Conservation (phyloP, 148 eudicot species). For the Rheum nobile region DNA sequence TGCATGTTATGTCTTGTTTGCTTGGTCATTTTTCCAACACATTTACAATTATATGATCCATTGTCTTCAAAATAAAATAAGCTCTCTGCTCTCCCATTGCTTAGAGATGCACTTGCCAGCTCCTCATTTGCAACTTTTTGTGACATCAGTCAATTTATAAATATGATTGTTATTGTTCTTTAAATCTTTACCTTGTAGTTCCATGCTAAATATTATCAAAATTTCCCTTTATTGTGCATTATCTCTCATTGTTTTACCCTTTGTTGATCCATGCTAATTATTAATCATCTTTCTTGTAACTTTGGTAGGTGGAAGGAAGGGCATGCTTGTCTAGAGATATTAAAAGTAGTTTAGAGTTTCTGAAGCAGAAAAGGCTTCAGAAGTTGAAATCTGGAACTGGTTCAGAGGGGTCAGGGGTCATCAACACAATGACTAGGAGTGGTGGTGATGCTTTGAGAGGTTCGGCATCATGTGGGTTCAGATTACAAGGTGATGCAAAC, state of each 20-base stretch:
- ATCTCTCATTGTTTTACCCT: not conserved
- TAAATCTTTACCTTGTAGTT: not conserved
- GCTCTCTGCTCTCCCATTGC: not conserved
- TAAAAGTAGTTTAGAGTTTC: constrained; percentile 48
- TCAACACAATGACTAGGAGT: constrained; percentile 45
- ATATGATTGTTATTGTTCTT: not conserved
- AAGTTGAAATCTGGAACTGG: constrained; percentile 37
- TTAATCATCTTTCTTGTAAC: not conserved
- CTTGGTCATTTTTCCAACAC: not conserved
- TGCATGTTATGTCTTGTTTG: not conserved
- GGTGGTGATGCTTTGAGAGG: constrained; percentile 66
- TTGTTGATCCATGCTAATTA: not conserved
- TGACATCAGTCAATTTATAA: not conserved
- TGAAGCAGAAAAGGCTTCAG: constrained; percentile 86
- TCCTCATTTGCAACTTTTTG: not conserved
- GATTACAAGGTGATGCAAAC: constrained; percentile 19
- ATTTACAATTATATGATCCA: not conserved
- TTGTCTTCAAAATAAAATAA: not conserved
- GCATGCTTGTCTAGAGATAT: constrained; percentile 62
- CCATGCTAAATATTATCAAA: not conserved
- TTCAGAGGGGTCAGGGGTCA: constrained; percentile 18
- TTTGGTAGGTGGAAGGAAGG: constrained; percentile 80
- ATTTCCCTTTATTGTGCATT: not conserved
- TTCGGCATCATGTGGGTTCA: constrained; percentile 56
- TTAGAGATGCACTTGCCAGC: not conserved